Percentiles rank a stretch among this genome's conserved stretches.
Conservation (phyloP, 257 asterid genomes). For the Solanum sejunctum region DNA sequence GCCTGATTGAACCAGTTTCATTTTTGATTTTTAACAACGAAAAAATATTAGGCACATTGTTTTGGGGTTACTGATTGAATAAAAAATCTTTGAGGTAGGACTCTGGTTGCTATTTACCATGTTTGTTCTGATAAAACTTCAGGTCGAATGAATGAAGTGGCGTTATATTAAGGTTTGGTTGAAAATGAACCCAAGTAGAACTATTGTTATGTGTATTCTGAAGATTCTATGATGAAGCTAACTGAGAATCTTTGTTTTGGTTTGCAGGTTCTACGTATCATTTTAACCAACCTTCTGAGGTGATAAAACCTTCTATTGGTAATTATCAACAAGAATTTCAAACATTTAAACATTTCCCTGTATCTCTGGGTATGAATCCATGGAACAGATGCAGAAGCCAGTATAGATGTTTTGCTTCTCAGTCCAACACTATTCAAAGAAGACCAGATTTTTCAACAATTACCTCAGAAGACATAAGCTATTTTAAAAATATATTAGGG, state of each 20-base stretch:
- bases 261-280: slow-evolving; percentile 20
- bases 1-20: background rate
- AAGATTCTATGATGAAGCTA: background rate
- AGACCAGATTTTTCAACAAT: slow-evolving; percentile 46
- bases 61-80: background rate
- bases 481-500: slow-evolving; percentile 68
- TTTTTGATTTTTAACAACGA: background rate
- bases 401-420: slow-evolving; percentile 36
- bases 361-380: slow-evolving; percentile 9
- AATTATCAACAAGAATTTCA: slow-evolving; percentile 5
- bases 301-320: slow-evolving; percentile 10
- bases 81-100: background rate
- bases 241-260: slow-evolving; percentile 1
- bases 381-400: slow-evolving; percentile 18
- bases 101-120: background rate
- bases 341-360: background rate
- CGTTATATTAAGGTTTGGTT: background rate
- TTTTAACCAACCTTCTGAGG: slow-evolving; percentile 1
- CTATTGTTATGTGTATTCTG: background rate
- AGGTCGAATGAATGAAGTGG: background rate
- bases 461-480: slow-evolving; percentile 53
- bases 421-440: slow-evolving; percentile 33
- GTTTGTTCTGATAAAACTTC: background rate
- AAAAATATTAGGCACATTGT: background rate
- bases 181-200: background rate